Base-by-base conservation (phyloP, 176 grass and related monocot species). In the Thalia dealbata region DNA sequence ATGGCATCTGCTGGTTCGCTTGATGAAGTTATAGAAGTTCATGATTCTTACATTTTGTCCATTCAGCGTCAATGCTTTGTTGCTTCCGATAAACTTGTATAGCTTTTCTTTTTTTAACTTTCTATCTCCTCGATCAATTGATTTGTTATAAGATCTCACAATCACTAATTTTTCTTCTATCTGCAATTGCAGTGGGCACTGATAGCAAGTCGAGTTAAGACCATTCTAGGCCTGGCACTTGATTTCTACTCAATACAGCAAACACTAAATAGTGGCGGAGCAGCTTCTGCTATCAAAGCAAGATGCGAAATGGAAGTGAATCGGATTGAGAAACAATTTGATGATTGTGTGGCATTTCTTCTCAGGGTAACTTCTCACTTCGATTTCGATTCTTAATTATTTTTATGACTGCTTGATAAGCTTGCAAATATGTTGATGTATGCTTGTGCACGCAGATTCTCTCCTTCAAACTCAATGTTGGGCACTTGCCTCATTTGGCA, bases 1-100 rank as follows among this genome's bases (percentile, higher is more conserved):
- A 90, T 92, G 85, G 79, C 85, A 64, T 78, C 79, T 52, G 87
- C 89, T 50, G 76, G 84, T 66, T 91, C 95, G 27, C 75, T 91
- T 77, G 95, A 97, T 76, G 95, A 97, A 83, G 87, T 91, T 41
- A 91, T 97, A 82, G 95, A 93, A 86, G 82, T 93, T 84, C 95
- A 93, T 50, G 90, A 97, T 30, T 80, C 87, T 3, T 97, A 91
- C 77, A 83, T 97, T 50, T 81, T 89, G 71, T 97, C 87, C 69
- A 88, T 97, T 85, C 89, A 97, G 63, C 83, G 95, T 35, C 87
- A 99, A 75, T 99, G 90, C 62, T 99, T 91, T 83, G 85, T 93
- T 18, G 81, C 95, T 63, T 84, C 90, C 51, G 90, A 99, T 82
- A 93, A 99, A 71, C 74, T 99, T 87, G 95, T 91, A 62, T 63